Base-by-base conservation (phyloP, 257 asterid species). In the Solanum gandarillasii region DNA sequence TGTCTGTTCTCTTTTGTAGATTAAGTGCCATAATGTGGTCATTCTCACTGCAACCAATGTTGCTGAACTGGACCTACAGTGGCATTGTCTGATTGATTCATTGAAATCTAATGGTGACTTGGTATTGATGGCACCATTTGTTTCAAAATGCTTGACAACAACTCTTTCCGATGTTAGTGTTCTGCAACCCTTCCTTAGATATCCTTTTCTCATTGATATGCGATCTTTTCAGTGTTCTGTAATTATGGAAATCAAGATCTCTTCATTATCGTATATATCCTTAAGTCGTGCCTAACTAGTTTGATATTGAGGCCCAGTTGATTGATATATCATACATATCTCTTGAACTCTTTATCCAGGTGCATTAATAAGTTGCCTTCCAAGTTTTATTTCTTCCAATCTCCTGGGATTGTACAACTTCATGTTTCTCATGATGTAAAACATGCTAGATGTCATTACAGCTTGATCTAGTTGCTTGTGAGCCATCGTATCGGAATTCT, bases 1-100 rank as follows among this genome's bases (percentile, higher is more conserved):
- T 20, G 29, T 31, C 6, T 46, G 29, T 52, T 86, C 39, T 78
- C n/a, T 85, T 83, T 88, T 75, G 86, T 89, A 95, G 99, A 94
- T 96, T 88, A 95, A 96, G 91, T 96, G 99, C 91, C 89, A 89
- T 87, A 96, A 96, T 86, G 97, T 96, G 84, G 89, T 95, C 60
- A 89, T 94, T 85, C 95, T 96, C 84, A 92, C 93, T 48, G 95
- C 98, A 52, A 92, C 98, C n/a, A 95, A 92, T 89, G 92, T 88
- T 88, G 88, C 91, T 83, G 98, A 96, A 91, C 91, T 94, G 89
- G 95, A 96, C 73, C 68, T 48, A 43, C 95, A 95, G 88, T 95
- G 97, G 99, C 90, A 91, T 67, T 95, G 98, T 88, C 91, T 95
- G 88, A 87, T 91, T 75, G 95, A 93, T 46, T 84, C 93, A 90